These are phyloP conservation scores for Leccinum proximum DNA, from an alignment of 1,284 basidiomycete species.

Conservation along the genomic window DNA sequence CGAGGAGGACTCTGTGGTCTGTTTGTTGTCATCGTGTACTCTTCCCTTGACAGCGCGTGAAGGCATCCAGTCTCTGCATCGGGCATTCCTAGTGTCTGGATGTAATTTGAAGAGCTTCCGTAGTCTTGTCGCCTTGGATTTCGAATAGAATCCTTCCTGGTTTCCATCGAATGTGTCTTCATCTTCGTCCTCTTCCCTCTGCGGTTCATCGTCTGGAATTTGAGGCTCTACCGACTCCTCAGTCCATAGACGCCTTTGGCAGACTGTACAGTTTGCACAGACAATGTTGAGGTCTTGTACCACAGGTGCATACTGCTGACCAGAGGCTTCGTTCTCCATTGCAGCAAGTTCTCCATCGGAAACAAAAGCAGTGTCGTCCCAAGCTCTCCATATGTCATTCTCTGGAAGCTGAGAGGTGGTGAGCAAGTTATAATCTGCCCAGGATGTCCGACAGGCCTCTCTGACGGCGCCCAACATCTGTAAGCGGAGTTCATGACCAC, in stretches of 20 bases:
- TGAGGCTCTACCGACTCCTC: neutral
- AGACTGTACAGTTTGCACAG: neutral
- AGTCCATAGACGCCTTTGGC: neutral
- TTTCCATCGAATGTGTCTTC: neutral
- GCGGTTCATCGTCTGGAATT: neutral
- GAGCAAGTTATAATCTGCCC: neutral
- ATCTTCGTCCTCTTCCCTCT: neutral
- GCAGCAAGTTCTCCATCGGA: neutral
- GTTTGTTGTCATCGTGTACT: neutral
- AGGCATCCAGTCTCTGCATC: neutral
- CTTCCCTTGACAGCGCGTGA: neutral
- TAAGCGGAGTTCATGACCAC: neutral
- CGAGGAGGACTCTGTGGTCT: neutral
- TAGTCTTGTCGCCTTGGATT: neutral
- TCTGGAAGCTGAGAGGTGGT: neutral
- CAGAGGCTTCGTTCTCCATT: neutral
- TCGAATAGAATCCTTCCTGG: neutral
- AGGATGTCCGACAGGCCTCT: neutral
- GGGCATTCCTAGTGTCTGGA: neutral
- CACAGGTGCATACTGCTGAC: neutral
- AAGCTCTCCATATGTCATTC: neutral
- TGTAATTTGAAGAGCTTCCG: neutral
- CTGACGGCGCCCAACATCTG: neutral
- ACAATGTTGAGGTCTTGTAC: neutral
- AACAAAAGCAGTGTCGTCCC: neutral